Percentiles rank a stretch among this genome's conserved stretches.
These are phyloP conservation scores for Aspergillus hancockii DNA, from an alignment of 495 filamentous ascomycete species.

Conservation along the genomic window DNA sequence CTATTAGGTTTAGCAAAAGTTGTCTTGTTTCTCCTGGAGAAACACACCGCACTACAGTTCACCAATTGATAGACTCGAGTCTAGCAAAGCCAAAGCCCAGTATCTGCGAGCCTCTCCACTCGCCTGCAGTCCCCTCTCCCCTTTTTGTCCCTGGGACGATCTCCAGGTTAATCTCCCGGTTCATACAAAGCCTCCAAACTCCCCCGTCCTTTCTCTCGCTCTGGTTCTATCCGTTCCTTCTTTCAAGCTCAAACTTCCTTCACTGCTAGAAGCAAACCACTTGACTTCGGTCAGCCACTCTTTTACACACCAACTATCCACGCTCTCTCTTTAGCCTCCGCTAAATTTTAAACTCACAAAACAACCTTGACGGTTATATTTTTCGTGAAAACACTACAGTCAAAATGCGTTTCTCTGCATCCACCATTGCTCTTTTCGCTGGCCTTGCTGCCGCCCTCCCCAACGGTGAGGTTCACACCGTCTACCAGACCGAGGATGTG, in stretches of 20 bases:
- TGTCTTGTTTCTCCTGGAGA: slow-evolving; percentile 1
- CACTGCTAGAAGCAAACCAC: slow-evolving; percentile 37
- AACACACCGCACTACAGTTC: slow-evolving; percentile 6
- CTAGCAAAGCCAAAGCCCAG: slow-evolving; percentile 1
- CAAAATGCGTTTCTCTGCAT: slow-evolving; percentile 59
- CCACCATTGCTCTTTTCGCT: slow-evolving; percentile 52
- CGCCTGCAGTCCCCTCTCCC: slow-evolving; percentile 20
- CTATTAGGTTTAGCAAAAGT: slow-evolving; percentile 11
- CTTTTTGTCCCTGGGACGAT: slow-evolving; percentile 34
- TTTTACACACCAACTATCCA: slow-evolving; percentile 44
- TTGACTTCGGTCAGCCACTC: slow-evolving; percentile 60
- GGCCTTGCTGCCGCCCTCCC: slow-evolving; percentile 45
- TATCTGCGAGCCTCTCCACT: slow-evolving; percentile 17
- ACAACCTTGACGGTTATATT: slow-evolving; percentile 37
- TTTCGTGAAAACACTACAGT: slow-evolving; percentile 32
- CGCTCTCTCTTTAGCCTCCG: slow-evolving; percentile 45
- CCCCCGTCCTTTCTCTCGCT: slow-evolving; percentile 28
- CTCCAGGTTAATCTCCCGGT: slow-evolving; percentile 45
- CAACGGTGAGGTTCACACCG: slow-evolving; percentile 40
- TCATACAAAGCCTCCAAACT: slow-evolving; percentile 44
- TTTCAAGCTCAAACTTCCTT: slow-evolving; percentile 44
- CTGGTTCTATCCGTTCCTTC: slow-evolving; percentile 32
- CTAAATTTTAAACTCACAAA: slow-evolving; percentile 15
- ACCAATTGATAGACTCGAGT: slow-evolving; percentile 6
- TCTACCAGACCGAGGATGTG: slow-evolving; percentile 56